phyloP scores from a whole-genome alignment of 2,329 filamentous ascomycete species.

The Aspergillus fructus region DNA sequence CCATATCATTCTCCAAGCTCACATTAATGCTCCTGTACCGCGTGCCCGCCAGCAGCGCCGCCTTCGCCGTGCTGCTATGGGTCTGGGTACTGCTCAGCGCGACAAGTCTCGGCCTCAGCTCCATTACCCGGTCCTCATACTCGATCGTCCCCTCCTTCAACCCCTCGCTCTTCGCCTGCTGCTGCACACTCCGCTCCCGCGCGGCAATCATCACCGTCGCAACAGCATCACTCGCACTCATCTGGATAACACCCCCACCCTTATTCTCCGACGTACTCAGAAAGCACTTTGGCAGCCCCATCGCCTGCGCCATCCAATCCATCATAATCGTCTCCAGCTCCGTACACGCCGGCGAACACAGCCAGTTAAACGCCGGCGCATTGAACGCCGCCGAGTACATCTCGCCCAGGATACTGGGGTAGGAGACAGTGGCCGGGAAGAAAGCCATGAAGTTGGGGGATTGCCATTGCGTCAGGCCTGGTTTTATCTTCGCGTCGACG shows the following conservation, averaged over 20 bases:
- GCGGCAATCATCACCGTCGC: conserved; percentile 86
- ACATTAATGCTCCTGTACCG: conserved; percentile 71
- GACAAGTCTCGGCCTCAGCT: conserved; percentile 70
- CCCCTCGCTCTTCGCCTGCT: conserved; percentile 54
- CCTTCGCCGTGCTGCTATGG: conserved; percentile 85
- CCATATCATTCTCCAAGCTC: conserved; percentile 62
- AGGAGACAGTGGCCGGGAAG: conserved; percentile 80
- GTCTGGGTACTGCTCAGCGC: conserved; percentile 76
- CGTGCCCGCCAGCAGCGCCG: conserved; percentile 81
- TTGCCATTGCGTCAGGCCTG: conserved; percentile 92
- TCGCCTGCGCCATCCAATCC: conserved; percentile 81
- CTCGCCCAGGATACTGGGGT: conserved; percentile 82
- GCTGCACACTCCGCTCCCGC: conserved; percentile 71
- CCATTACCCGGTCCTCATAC: conserved; percentile 67
- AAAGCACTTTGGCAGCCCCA: conserved; percentile 72
- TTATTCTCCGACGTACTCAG: conserved; percentile 63
- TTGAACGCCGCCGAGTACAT: conserved; percentile 88
- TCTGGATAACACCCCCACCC: conserved; percentile 92
- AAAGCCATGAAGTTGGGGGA: conserved; percentile 95
- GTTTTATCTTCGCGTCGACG: conserved; percentile 81
- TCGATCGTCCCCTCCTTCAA: conserved; percentile 51
- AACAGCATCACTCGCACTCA: conserved; percentile 83
- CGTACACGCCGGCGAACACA: conserved; percentile 87
- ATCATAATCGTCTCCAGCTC: conserved; percentile 91
- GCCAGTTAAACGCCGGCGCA: conserved; percentile 94